phyloP scores from a whole-genome alignment of 805 yeast genomes.

The Debaryomyces prosopidis region DNA sequence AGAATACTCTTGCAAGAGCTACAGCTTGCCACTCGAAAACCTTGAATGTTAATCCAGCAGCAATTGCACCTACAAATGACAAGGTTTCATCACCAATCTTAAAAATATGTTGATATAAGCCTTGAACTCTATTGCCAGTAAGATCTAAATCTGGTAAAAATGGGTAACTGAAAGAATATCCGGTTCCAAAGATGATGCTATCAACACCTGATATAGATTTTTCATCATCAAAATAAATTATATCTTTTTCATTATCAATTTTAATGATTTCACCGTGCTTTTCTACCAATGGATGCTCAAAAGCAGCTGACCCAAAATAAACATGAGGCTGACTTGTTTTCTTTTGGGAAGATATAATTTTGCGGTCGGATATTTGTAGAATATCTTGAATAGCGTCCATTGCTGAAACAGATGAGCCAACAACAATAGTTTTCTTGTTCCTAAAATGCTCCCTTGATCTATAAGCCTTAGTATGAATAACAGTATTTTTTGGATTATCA shows the following conservation, averaged over 20 bases:
- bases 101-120: conserved; percentile 34
- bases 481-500: conserved; percentile 21
- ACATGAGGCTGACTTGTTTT: conserved; percentile 4
- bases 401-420: conserved; percentile 66
- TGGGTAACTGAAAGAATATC: conserved; percentile 22
- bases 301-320: conserved; percentile 11
- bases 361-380: conserved; percentile 14
- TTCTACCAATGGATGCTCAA: conserved; percentile 9
- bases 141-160: conserved; percentile 18
- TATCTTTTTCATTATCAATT: conserved; percentile 8
- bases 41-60: conserved; percentile 39
- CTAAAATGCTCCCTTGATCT: conserved; percentile 30
- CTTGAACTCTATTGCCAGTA: conserved; percentile 27
- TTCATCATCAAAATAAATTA: conserved; percentile 22
- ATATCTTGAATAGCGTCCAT: conserved; percentile 46
- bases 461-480: conserved; percentile 48
- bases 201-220: conserved; percentile 15
- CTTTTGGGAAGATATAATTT: conserved; percentile 12
- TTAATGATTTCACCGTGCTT: conserved; percentile 9
- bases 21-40: conserved; percentile 44
- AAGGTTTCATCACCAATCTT: conserved; percentile 30
- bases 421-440: conserved; percentile 33
- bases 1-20: conserved; percentile 29
- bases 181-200: conserved; percentile 24
- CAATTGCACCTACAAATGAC: conserved; percentile 37